Base-by-base conservation (phyloP, 1,139 yeast genomes). In the Candida pseudoviswanathii region DNA sequence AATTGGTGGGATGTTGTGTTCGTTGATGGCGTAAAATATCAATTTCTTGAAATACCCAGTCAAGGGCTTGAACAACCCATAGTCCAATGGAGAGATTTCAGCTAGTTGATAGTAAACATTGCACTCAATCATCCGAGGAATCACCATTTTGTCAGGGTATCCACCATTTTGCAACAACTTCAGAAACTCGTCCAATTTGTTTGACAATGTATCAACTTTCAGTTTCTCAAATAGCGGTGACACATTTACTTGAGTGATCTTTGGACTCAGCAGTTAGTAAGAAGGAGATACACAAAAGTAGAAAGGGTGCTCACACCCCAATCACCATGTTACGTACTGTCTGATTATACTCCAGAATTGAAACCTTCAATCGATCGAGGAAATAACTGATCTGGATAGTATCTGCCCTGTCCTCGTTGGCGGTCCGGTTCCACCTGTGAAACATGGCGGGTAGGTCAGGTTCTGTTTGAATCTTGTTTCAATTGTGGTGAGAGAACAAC, bases 31-130 rank as follows among this genome's bases (percentile, higher is more conserved):
- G 38, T 41, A 52, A 3, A 41, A 39, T 21, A 54, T 46, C 21
- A 58, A 50, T 21, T 51, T 51, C 39, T 58, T 56, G 40, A 55
- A 54, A 21, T 51, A 48, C n/a, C 47, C 24, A 2, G 55, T 54
- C 29, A 55, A 54, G 22, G 51, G 53, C 31, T 56, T 55, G 45
- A 56, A 56, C 26, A 58, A 41, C 25, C 16, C 43, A 25, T 37
- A 27, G 21, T 50, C 45, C 31, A 11, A 39, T 39, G 42, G 47
- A 9, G 51, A 51, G 7, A 56, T 41, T 32, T 39, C 41, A 5
- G 58, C 54, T 29, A 58, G 36, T 21, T 41, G 41, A 27, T 43
- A 36, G 40, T 51, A 57, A 34, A 48, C 47, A 6, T 48, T 50
- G 11, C 31, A 41, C 30, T 46, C 51, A 11, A 55, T 33, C 43